Percentiles rank a stretch among this genome's conserved stretches.
These are phyloP conservation scores for Penicillium maclennaniae DNA, from an alignment of 495 filamentous ascomycete genomes.

Conservation along the genomic window DNA sequence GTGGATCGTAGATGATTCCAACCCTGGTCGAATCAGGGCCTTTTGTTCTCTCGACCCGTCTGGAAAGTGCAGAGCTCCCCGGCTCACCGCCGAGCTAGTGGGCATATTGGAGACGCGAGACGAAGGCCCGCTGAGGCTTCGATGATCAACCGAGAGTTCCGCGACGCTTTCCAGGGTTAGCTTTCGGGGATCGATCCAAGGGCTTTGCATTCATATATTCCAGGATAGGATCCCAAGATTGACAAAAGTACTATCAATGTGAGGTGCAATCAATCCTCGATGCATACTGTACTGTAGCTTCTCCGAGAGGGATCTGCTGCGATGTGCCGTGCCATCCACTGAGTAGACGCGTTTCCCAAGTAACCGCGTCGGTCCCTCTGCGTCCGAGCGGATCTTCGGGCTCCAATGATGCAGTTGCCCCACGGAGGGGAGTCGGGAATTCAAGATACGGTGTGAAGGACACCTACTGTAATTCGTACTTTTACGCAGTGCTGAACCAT, in stretches of 20 bases:
- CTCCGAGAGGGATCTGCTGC: neutral
- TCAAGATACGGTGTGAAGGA: slow-evolving; percentile 12
- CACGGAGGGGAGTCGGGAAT: slow-evolving; percentile 20
- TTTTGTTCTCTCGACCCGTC: neutral
- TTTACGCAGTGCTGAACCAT: neutral
- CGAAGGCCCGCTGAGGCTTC: slow-evolving; percentile 17
- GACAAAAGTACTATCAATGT: neutral
- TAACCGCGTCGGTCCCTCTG: slow-evolving; percentile 28
- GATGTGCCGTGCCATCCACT: neutral
- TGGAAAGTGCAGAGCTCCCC: slow-evolving; percentile 10
- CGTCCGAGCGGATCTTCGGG: slow-evolving; percentile 24
- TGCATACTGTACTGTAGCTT: slow-evolving; percentile 9
- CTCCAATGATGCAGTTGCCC: slow-evolving; percentile 22
- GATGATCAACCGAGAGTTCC: slow-evolving; percentile 22
- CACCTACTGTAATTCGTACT: neutral
- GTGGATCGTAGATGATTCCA: slow-evolving; percentile 20
- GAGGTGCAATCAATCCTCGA: neutral
- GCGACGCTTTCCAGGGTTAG: neutral
- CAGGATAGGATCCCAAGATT: neutral
- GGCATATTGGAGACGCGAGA: neutral
- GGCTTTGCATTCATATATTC: neutral
- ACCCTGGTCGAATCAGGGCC: slow-evolving; percentile 2
- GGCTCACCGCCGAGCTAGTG: slow-evolving; percentile 13
- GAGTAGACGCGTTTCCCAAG: slow-evolving; percentile 28
- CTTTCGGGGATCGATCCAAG: neutral